Evolutionary conservation across 2,329 filamentous ascomycete species (phyloP).

Genomic region (Ploettnerulaceae sp.): DNA sequence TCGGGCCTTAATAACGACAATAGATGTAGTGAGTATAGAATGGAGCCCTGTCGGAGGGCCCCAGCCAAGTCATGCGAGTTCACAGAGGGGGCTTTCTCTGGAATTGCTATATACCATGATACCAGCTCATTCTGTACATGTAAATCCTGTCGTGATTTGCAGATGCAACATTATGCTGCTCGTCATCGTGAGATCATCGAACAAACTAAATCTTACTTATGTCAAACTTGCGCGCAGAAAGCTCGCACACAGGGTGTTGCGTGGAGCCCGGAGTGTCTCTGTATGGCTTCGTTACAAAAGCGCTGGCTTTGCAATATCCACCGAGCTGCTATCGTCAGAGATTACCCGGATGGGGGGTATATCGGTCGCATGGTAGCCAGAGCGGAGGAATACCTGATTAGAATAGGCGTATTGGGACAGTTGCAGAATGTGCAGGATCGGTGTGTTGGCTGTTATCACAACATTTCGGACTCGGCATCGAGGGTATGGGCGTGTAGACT

Average conservation of each 20-base stretch:
- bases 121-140: background rate
- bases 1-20: background rate
- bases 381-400: background rate
- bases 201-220: background rate
- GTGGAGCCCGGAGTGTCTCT: background rate
- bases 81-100: background rate
- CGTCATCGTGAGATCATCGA: background rate
- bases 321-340: background rate
- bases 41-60: background rate
- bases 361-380: no score
- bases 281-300: background rate
- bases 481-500: slow-evolving; percentile 1
- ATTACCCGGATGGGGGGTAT: no score
- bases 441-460: background rate
- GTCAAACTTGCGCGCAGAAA: background rate
- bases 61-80: background rate
- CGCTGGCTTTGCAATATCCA: background rate
- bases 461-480: background rate
- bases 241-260: background rate
- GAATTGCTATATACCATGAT: background rate
- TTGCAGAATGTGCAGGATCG: background rate
- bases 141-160: background rate
- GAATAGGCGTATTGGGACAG: background rate
- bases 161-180: background rate
- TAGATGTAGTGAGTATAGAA: background rate